Percentiles rank a stretch among this genome's conserved stretches.
phyloP scores from a whole-genome alignment of 345 rosid genomes.

The Eucalyptus guilfoylei region DNA sequence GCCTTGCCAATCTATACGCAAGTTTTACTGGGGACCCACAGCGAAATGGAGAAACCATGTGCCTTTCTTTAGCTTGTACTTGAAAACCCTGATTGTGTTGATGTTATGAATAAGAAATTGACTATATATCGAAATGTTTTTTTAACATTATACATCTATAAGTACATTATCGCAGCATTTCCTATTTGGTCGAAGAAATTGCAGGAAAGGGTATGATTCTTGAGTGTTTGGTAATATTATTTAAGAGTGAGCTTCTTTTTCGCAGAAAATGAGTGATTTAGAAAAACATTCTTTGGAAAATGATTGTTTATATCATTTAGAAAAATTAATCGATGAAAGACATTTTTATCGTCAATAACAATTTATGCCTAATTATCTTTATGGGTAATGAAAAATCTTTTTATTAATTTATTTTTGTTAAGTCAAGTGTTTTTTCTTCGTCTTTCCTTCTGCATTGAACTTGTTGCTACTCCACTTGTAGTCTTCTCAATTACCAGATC shows the following conservation, averaged over 20 bases:
- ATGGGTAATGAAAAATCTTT: not conserved
- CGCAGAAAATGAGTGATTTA: too few species aligned
- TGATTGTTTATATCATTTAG: not conserved
- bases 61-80: not conserved
- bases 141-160: not conserved
- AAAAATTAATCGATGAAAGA: too few species aligned
- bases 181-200: not conserved
- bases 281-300: fast-evolving
- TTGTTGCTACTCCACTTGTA: not conserved
- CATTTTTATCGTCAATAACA: too few species aligned
- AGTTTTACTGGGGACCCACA: not conserved
- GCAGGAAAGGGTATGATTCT: not conserved
- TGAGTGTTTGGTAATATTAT: not conserved
- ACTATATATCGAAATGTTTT: not conserved
- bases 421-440: not conserved
- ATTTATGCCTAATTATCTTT: not conserved
- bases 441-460: not conserved
- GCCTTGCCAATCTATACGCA: not conserved
- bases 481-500: not conserved
- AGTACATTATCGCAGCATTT: not conserved
- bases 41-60: not conserved
- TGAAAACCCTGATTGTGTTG: not conserved
- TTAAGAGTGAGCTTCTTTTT: not conserved
- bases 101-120: not conserved
- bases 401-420: not conserved